A percentile compares a stretch with the other conserved stretches of the same genome.
These are phyloP conservation scores for Podospora bellae-mahoneyi DNA, from an alignment of 495 filamentous ascomycete species.

Conservation along the genomic window DNA sequence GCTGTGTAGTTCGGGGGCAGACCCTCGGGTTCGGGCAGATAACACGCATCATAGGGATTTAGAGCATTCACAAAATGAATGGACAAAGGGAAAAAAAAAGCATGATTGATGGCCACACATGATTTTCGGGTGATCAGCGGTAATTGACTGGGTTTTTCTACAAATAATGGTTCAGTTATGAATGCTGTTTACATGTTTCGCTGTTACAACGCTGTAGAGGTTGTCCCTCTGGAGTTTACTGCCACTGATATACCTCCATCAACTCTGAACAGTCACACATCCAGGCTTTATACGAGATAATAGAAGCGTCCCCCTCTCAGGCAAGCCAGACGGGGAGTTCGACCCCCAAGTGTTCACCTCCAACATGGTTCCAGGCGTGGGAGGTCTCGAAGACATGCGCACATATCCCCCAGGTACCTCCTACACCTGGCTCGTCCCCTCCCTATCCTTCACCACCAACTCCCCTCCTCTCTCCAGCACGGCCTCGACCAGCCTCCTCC, in stretches of 20 bases:
- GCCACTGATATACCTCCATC: not conserved
- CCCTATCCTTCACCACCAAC: constrained; percentile 31
- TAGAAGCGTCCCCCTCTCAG: too few relatives aligned
- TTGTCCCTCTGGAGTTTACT: not conserved
- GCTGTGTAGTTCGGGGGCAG: not conserved
- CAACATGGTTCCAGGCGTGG: too few relatives aligned
- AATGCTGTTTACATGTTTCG: not conserved
- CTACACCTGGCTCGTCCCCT: constrained; percentile 3
- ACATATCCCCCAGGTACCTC: not conserved
- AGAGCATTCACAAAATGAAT: constrained; percentile 40
- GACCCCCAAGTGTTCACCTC: too few relatives aligned
- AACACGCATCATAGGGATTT: constrained; percentile 35
- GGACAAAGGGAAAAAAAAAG: constrained; percentile 34
- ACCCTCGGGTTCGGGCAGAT: not conserved
- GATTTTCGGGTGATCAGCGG: constrained; percentile 18
- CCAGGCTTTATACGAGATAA: too few relatives aligned
- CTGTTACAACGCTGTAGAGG: not conserved
- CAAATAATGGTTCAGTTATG: not conserved
- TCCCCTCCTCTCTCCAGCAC: constrained; percentile 37
- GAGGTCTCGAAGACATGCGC: not conserved
- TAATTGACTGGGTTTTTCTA: constrained; percentile 18
- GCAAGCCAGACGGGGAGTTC: too few relatives aligned
- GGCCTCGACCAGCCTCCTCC: constrained; percentile 34
- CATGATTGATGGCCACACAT: constrained; percentile 32
- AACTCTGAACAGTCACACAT: too few relatives aligned